Base-by-base conservation (phyloP, 2,329 filamentous ascomycete genomes). In the Phoma sp. region DNA sequence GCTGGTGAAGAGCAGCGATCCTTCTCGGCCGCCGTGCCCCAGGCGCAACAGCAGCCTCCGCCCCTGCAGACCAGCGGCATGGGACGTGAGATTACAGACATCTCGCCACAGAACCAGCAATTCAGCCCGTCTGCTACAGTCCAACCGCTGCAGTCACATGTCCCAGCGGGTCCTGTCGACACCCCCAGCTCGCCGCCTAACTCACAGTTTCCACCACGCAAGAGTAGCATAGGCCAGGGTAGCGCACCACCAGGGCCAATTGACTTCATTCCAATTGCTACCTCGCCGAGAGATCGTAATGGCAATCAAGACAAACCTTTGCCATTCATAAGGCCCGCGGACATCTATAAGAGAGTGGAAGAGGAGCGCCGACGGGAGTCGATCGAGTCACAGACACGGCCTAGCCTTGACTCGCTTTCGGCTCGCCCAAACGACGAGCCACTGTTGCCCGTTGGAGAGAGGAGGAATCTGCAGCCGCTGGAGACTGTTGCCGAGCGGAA, bases 261-360 rank as follows among this genome's bases (percentile, higher is more conserved):
- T 8, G 53, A 56, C 39, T 47, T 44, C 23, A 25, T 37, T 9
- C 62, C 60, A 22, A 29, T 57, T 30, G 55, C 62, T 8, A 61
- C 59, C 4, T 68, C 69, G 4, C 65, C 68, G 7, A 66, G 67
- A 29, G 62, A 66, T 27, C 67, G 64, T 27, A 59, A 70, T 2
- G 61, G 64, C 41, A 66, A 60, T 53, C 75, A 74, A 24, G 69
- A 77, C 44, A 87, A 86, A 62, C 71, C 84, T 1, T 74, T 84
- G 18, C 82, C 86, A 0, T 87, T 93, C 61, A 81, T 91, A 51
- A 82, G 89, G 33, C 89, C 91, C 1, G 84, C 88, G 10, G 90
- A 96, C 61, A 88, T 93, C 37, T 93, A 93, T 71, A 88, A 84
- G 66, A 85, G 88, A 5, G 80, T 88, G 71, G 84, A 84, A 47